Conservation (phyloP, 768 basidiomycete species). For the Crassisporium funariophilum region DNA sequence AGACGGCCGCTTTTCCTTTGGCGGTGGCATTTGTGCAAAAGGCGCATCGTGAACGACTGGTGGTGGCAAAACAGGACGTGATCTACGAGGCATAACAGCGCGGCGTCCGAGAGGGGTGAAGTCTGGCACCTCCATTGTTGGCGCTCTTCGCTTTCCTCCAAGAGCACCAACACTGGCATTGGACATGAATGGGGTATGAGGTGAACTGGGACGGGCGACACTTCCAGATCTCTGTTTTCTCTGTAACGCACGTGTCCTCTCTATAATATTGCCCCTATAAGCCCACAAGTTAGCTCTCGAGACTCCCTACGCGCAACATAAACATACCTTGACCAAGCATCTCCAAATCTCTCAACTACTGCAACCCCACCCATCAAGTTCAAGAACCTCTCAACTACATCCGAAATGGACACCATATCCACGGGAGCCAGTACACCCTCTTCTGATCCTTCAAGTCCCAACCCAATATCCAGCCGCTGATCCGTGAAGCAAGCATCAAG, state of each 20-base stretch:
- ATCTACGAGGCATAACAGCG: slow-evolving; percentile 21
- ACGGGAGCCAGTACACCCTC: slow-evolving; percentile 49
- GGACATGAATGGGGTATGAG: slow-evolving; percentile 27
- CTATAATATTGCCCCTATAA: slow-evolving; percentile 50
- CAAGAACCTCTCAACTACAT: slow-evolving; percentile 65
- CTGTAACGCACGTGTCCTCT: slow-evolving; percentile 56
- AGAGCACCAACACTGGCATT: slow-evolving; percentile 5
- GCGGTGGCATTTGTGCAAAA: slow-evolving; percentile 34
- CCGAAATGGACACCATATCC: slow-evolving; percentile 51
- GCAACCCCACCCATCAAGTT: slow-evolving; percentile 48
- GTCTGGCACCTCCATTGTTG: slow-evolving; percentile 49
- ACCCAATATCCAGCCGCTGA: slow-evolving; percentile 56
- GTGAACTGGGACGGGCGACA: slow-evolving; percentile 58
- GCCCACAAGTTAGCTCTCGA: background rate
- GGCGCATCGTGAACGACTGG: slow-evolving; percentile 28
- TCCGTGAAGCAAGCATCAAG: slow-evolving; percentile 81
- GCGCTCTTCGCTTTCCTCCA: slow-evolving; percentile 10
- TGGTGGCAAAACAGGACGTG: slow-evolving; percentile 25
- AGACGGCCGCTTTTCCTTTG: slow-evolving; percentile 23
- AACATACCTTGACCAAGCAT: slow-evolving; percentile 61
- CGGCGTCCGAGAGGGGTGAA: slow-evolving; percentile 51
- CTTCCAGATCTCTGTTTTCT: slow-evolving; percentile 61
- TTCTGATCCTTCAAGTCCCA: slow-evolving; percentile 15
- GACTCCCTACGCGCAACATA: background rate
- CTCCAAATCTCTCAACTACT: slow-evolving; percentile 40